Conservation (phyloP, 2,329 filamentous ascomycete genomes). For the Venturiaceae sp. region DNA sequence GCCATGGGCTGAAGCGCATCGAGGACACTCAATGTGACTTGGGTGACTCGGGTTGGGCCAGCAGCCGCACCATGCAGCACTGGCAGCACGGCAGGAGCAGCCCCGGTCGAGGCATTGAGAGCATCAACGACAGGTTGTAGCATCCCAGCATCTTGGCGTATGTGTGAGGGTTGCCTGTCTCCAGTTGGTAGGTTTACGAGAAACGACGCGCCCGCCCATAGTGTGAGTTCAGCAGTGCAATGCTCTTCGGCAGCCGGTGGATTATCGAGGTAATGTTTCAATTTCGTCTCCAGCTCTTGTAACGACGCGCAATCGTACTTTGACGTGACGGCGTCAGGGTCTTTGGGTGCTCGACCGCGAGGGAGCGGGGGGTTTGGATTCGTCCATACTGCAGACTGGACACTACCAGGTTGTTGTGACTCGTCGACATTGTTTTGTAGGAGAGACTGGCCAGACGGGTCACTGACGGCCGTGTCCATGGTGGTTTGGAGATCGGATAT, state of each 20-base stretch:
- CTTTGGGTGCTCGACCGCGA: conserved; percentile 26
- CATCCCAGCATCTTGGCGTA: background rate
- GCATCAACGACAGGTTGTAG: conserved; percentile 5
- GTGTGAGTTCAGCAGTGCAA: conserved; percentile 26
- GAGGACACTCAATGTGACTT: conserved; percentile 18
- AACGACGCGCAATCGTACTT: conserved; percentile 20
- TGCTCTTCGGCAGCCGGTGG: conserved; percentile 25
- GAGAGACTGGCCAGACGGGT: background rate
- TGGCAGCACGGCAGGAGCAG: background rate
- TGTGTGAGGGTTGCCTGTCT: background rate
- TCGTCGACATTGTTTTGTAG: background rate
- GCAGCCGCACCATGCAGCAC: background rate
- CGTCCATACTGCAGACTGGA: conserved; percentile 8
- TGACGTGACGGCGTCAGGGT: conserved; percentile 23
- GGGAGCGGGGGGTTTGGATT: conserved; percentile 16
- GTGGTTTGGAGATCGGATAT: background rate
- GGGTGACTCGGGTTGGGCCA: conserved; percentile 11
- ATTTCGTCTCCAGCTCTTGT: conserved; percentile 24
- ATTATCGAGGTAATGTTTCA: conserved; percentile 23
- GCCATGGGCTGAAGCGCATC: conserved; percentile 23
- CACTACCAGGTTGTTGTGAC: background rate
- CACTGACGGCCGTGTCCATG: background rate
- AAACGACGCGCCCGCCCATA: conserved; percentile 27
- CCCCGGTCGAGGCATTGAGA: background rate
- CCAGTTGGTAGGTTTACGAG: conserved; percentile 13